A percentile compares a stretch with the other conserved stretches of the same genome.
phyloP scores from a whole-genome alignment of 2,329 filamentous ascomycete genomes.

The Talaromyces pinophilus region DNA sequence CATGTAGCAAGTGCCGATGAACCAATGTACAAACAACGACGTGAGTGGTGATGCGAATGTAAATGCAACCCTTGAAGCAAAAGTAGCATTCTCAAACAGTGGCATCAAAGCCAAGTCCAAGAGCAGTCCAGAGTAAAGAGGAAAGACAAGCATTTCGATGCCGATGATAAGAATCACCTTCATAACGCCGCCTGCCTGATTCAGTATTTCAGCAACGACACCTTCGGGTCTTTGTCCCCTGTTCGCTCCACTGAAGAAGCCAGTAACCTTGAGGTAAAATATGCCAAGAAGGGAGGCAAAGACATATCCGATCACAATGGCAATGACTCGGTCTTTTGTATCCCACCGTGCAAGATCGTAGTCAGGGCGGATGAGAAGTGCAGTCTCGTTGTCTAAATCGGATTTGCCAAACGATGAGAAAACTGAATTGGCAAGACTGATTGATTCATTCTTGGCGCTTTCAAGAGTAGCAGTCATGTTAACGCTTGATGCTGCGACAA shows the following conservation, averaged over 20 bases:
- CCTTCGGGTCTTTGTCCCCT: constrained; percentile 66
- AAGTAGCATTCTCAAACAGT: constrained; percentile 77
- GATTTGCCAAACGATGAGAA: constrained; percentile 13
- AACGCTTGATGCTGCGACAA: constrained; percentile 26
- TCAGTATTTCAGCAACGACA: constrained; percentile 73
- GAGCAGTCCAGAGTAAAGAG: constrained; percentile 89
- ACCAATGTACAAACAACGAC: constrained; percentile 97
- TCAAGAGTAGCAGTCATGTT: constrained; percentile 26
- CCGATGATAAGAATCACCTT: constrained; percentile 98
- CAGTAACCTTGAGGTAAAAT: constrained; percentile 74
- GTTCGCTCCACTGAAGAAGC: constrained; percentile 63
- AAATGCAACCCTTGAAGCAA: constrained; percentile 76
- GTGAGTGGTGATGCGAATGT: constrained; percentile 78
- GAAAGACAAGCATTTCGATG: constrained; percentile 98
- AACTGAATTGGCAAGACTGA: neutral
- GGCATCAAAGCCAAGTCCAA: constrained; percentile 87
- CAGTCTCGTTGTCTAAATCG: constrained; percentile 32
- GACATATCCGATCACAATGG: constrained; percentile 78
- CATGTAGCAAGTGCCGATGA: constrained; percentile 98
- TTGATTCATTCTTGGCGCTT: constrained; percentile 29
- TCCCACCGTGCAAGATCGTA: constrained; percentile 68
- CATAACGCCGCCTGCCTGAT: constrained; percentile 93
- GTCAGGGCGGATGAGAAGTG: constrained; percentile 46
- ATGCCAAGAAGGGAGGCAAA: constrained; percentile 73
- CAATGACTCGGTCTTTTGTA: constrained; percentile 67